phyloP scores from a whole-genome alignment of 2,329 filamentous ascomycete genomes.

The Penicillium sp. region DNA sequence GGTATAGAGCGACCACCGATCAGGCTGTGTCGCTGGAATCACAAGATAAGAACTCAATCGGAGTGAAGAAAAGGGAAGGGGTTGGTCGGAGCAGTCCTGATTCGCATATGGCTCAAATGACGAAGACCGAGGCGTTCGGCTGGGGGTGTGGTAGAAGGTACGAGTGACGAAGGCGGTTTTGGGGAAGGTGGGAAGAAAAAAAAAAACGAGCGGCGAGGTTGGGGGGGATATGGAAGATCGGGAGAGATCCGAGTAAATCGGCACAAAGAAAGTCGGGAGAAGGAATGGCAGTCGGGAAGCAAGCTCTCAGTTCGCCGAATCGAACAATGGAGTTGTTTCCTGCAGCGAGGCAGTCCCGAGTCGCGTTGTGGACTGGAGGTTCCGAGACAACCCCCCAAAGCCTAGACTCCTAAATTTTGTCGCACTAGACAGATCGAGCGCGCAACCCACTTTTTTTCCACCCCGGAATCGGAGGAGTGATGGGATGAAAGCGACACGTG shows the following conservation, averaged over 20 bases:
- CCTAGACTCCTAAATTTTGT: constrained; percentile 1
- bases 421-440: constrained; percentile 2
- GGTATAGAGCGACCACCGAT: constrained; percentile 12
- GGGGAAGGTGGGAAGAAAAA: not conserved
- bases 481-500: constrained; percentile 4
- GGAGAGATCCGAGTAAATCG: constrained; percentile 3
- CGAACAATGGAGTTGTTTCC: constrained; percentile 35
- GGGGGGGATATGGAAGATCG: not conserved
- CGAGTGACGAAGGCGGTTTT: constrained; percentile 8
- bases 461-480: not conserved
- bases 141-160: constrained; percentile 14
- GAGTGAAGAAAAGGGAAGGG: constrained; percentile 13
- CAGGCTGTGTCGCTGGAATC: constrained; percentile 18
- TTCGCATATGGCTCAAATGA: constrained; percentile 30
- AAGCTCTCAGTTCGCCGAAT: constrained; percentile 16
- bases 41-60: constrained; percentile 12
- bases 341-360: constrained; percentile 27
- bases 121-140: constrained; percentile 3
- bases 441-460: constrained; percentile 5
- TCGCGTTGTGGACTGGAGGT: constrained; percentile 22
- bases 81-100: constrained; percentile 15
- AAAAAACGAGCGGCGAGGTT: constrained; percentile 3
- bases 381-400: constrained; percentile 22
- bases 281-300: constrained; percentile 19
- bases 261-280: constrained; percentile 12